These are phyloP conservation scores for Neotropicomus parvogracilis DNA, from an alignment of 1,284 basidiomycete species.

Conservation along the genomic window DNA sequence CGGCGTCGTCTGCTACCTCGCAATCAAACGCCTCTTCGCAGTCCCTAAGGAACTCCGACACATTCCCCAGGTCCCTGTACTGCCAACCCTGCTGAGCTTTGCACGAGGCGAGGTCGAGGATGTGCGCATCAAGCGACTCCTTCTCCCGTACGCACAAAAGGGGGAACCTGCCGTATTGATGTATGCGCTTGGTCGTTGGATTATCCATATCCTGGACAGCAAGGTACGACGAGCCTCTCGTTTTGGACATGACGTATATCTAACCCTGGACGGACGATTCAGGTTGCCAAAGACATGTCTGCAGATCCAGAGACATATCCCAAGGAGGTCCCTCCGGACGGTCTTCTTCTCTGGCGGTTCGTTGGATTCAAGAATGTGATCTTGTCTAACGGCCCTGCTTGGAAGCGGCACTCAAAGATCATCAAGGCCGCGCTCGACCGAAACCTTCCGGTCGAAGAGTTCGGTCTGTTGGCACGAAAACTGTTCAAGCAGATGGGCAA, in stretches of 20 bases:
- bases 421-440: not conserved
- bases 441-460: not conserved
- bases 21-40: not conserved
- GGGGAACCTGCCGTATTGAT: constrained; percentile 3
- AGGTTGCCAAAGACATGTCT: constrained; percentile 2
- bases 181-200: constrained; percentile 4
- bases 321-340: not conserved
- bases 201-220: constrained; percentile 6
- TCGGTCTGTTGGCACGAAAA: constrained; percentile 3
- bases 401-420: not conserved
- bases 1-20: not conserved
- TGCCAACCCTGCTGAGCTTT: constrained; percentile 3
- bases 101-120: not conserved
- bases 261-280: not conserved
- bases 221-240: not conserved
- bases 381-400: not conserved
- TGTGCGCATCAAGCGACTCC: constrained; percentile 3
- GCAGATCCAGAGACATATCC: not conserved
- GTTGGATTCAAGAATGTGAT: not conserved
- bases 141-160: constrained; percentile 3
- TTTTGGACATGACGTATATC: not conserved
- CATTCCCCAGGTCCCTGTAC: not conserved
- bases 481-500: constrained; percentile 6
- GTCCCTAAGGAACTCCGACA: constrained; percentile 3
- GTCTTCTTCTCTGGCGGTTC: not conserved